Conservation (phyloP, 2,329 filamentous ascomycete genomes). For the Hirsutella thompsonii region DNA sequence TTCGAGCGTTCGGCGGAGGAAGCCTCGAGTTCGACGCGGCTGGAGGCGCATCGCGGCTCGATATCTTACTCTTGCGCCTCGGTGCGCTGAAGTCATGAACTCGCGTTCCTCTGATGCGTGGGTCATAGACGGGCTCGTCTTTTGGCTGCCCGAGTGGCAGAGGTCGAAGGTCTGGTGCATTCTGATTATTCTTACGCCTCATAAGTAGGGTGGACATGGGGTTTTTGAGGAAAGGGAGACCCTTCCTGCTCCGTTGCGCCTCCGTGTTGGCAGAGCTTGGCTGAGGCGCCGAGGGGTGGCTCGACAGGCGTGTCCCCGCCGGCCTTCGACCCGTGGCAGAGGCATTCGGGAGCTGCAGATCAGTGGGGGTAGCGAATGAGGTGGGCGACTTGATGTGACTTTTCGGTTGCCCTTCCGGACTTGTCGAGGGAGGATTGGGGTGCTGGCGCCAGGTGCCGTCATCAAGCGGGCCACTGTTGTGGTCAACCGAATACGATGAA, state of each 20-base stretch:
- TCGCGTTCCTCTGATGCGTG: constrained; percentile 48
- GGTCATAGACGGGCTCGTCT: constrained; percentile 42
- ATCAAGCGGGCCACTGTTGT: not conserved
- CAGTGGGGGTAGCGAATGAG: constrained; percentile 37
- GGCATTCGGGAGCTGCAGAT: constrained; percentile 24
- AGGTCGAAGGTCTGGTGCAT: constrained; percentile 27
- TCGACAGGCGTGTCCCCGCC: constrained; percentile 24
- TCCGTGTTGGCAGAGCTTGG: constrained; percentile 21
- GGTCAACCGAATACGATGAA: not conserved
- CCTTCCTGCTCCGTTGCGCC: constrained; percentile 34
- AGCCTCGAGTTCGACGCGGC: constrained; percentile 7
- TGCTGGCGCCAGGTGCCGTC: constrained; percentile 3
- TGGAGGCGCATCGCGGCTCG: constrained; percentile 5
- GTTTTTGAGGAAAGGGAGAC: constrained; percentile 45
- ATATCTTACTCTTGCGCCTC: constrained; percentile 25
- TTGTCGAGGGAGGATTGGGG: not conserved
- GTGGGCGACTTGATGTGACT: constrained; percentile 18
- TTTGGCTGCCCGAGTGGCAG: constrained; percentile 24
- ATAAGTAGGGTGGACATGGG: constrained; percentile 45
- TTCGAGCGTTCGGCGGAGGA: not conserved
- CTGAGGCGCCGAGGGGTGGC: constrained; percentile 21
- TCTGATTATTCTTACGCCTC: constrained; percentile 41
- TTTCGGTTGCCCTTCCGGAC: constrained; percentile 16
- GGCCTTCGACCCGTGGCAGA: constrained; percentile 26
- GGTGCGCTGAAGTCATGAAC: constrained; percentile 56